Conservation (phyloP, 805 yeast species). For the Ogataea neopini region DNA sequence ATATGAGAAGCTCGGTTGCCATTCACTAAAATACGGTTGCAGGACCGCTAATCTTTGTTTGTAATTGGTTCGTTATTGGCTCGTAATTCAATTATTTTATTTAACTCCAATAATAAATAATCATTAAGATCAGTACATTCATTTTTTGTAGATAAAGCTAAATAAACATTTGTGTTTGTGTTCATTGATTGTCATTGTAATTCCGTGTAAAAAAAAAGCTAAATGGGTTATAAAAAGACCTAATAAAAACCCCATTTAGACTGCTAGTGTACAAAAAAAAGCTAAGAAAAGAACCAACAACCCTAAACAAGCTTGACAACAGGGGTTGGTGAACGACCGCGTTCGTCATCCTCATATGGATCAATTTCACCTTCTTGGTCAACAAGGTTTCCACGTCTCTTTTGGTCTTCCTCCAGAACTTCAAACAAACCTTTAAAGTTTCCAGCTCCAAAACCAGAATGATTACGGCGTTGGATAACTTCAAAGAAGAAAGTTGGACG, state of each 20-base stretch:
- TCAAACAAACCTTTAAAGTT: conserved; percentile 82
- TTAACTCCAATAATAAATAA: too few species aligned
- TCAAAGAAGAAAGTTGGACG: conserved; percentile 84
- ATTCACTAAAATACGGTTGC: too few species aligned
- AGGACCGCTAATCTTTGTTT: too few species aligned
- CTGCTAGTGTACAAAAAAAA: neutral
- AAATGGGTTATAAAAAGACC: neutral
- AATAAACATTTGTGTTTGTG: too few species aligned
- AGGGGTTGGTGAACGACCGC: conserved; percentile 15
- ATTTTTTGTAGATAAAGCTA: too few species aligned
- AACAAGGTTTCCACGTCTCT: conserved; percentile 60
- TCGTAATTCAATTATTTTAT: too few species aligned
- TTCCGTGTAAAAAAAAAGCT: neutral
- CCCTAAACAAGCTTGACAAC: conserved; percentile 2
- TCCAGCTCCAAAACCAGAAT: conserved; percentile 87
- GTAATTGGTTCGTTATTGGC: too few species aligned
- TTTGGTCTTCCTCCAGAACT: conserved; percentile 77
- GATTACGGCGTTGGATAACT: conserved; percentile 76
- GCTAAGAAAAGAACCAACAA: neutral
- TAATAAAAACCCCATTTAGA: neutral
- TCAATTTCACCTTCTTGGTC: conserved; percentile 22
- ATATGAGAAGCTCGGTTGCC: too few species aligned
- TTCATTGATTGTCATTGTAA: neutral
- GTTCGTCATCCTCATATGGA: conserved; percentile 10
- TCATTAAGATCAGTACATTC: too few species aligned